Base-by-base conservation (phyloP, 2,329 filamentous ascomycete species). In the Colletotrichum theobromicola region DNA sequence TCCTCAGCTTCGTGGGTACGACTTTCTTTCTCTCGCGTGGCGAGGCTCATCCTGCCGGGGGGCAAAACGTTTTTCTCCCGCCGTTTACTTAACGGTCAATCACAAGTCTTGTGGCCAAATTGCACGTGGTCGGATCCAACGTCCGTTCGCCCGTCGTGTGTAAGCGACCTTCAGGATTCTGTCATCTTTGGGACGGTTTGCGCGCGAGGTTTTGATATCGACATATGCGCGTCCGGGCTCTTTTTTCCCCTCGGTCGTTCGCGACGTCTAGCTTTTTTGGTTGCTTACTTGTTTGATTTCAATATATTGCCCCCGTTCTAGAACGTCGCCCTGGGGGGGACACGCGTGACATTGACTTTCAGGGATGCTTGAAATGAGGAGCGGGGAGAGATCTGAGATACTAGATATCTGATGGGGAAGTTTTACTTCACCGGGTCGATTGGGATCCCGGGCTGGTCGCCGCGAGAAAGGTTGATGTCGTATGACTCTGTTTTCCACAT, bases 401-500 rank as follows among this genome's bases (percentile, higher is more conserved):
- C 2, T 18, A n/a, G n/a, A 46, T 18, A 46, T 46, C 42, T 46
- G 42, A 21, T 4, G 42, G 42, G 42, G n/a, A 46, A 2, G 0
- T 46, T 18, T 46, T 7, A n/a, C 42, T 4, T 46, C 42, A 46
- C 21, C 21, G 42, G 42, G 12, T 21, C 42, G 13, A 46, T 21
- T 21, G 42, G 42, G 10, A 46, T 46, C 42, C 42, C 42, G 42
- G 42, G 4, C 42, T 46, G n/a, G 42, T n/a, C 42, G 42, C 42
- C 42, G 42, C n/a, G 5, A 7, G 21, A 46, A 46, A 46, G 42
- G 42, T 46, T 46, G 42, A 46, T 21, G n/a, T 46, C 13, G 42
- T 10, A 46, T 3, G n/a, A 18, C 18, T 1, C 4, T 4, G 1
- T 21, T 21, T 21, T 35, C 4, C 6, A 5, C n/a, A 46, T 1